Percentiles rank a stretch among this genome's conserved stretches.
Evolutionary conservation across 371 early-diverging fungal species (phyloP).

Genomic region (Racocetra persica): DNA sequence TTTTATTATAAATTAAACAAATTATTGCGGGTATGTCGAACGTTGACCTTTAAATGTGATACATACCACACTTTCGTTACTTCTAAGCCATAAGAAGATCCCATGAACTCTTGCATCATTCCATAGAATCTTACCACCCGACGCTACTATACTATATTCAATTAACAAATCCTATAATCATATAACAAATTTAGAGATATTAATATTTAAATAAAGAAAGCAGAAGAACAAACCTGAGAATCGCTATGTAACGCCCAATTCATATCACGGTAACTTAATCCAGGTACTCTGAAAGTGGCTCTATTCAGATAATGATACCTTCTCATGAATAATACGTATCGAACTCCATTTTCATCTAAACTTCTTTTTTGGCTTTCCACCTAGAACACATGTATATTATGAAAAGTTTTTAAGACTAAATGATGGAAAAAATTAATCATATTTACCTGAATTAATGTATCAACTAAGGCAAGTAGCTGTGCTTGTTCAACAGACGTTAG

Average conservation of each 20-base stretch:
- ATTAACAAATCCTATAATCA: slow-evolving; percentile 71
- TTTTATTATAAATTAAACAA: neutral
- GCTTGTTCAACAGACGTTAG: slow-evolving; percentile 54
- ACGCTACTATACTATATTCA: slow-evolving; percentile 66
- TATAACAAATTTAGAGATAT: neutral
- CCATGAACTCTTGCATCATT: slow-evolving; percentile 81
- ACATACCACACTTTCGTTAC: slow-evolving; percentile 74
- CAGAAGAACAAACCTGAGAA: slow-evolving; percentile 69
- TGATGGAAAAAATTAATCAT: slow-evolving; percentile 47
- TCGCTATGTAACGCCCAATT: slow-evolving; percentile 91
- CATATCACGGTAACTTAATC: slow-evolving; percentile 75
- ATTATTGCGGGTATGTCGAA: neutral
- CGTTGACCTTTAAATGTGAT: neutral
- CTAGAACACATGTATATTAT: slow-evolving; percentile 50
- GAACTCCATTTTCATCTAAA: slow-evolving; percentile 89
- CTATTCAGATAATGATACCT: slow-evolving; percentile 70
- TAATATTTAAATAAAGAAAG: neutral
- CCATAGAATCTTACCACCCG: slow-evolving; percentile 79
- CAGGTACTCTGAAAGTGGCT: slow-evolving; percentile 49
- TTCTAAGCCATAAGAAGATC: slow-evolving; percentile 85
- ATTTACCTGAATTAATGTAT: slow-evolving; percentile 44
- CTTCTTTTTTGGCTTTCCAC: slow-evolving; percentile 73
- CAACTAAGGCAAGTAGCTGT: slow-evolving; percentile 34
- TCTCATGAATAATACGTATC: slow-evolving; percentile 78
- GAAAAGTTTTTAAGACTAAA: slow-evolving; percentile 28